A percentile compares a stretch with the other conserved stretches of the same genome.
phyloP scores from a whole-genome alignment of 73 alveolate genomes.

The Vitrella brassicaformis region DNA sequence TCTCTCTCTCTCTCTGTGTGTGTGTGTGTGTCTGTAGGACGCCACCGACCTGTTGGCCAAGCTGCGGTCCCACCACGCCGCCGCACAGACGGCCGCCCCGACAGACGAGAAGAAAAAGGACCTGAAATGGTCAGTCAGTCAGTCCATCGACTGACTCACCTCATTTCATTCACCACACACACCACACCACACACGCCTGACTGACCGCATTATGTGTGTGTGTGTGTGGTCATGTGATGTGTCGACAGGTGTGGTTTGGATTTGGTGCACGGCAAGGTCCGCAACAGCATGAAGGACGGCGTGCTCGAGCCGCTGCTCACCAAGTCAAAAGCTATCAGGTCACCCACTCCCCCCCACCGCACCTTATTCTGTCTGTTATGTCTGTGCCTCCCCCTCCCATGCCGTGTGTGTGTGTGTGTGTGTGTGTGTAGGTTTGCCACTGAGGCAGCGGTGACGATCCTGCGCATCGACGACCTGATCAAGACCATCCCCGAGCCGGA shows the following conservation, averaged over 20 bases:
- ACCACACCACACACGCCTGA: no score
- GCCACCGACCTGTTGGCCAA: conserved; percentile 25
- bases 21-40: no score
- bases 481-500: conserved; percentile 61
- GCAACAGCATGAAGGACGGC: conserved; percentile 88
- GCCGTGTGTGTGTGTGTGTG: not conserved
- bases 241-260: conserved; percentile 70
- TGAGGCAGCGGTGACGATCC: conserved; percentile 92
- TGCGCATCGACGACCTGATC: conserved; percentile 89
- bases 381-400: not conserved
- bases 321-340: conserved; percentile 70
- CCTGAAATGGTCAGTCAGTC: no score
- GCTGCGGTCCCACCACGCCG: not conserved
- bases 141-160: no score
- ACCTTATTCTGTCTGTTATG: not conserved
- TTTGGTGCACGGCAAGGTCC: conserved; percentile 75
- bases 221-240: not conserved
- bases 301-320: conserved; percentile 89
- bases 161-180: no score
- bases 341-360: not conserved
- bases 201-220: no score
- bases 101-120: no score
- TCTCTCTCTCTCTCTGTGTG: no score
- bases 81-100: no score
- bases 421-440: conserved; percentile 71